Percentiles rank a stretch among this genome's conserved stretches.
phyloP scores from a whole-genome alignment of 208 protist genomes.

The Leishmania arabica region DNA sequence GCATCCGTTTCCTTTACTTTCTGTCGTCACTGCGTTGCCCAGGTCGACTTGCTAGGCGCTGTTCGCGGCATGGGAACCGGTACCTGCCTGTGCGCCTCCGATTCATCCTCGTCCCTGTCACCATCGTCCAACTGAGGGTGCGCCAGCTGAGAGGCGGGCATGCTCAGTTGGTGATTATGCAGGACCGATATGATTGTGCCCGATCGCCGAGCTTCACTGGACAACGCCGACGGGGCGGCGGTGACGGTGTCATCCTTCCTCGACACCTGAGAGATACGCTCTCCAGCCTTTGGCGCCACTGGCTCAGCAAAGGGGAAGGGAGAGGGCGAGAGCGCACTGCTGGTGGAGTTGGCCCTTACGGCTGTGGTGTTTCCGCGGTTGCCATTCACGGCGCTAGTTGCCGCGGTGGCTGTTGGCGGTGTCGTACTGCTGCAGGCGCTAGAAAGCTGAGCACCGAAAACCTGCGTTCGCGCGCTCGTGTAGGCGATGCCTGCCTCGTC shows the following conservation, averaged over 20 bases:
- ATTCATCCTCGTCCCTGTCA: slow-evolving; percentile 13
- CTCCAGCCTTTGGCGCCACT: too few relatives aligned
- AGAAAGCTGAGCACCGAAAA: background rate
- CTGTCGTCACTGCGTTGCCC: background rate
- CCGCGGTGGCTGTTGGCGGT: background rate
- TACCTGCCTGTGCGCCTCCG: slow-evolving; percentile 9
- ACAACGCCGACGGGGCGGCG: background rate
- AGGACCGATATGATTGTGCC: background rate
- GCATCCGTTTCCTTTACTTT: background rate
- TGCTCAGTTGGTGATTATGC: background rate
- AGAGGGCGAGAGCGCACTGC: background rate
- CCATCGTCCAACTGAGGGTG: background rate
- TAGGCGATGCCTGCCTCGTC: background rate
- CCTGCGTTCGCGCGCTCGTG: background rate
- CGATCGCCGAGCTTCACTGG: too few relatives aligned
- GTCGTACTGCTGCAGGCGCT: background rate
- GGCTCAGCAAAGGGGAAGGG: background rate
- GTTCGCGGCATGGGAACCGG: slow-evolving; percentile 17
- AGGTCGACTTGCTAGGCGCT: background rate
- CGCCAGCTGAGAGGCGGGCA: background rate
- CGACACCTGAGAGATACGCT: background rate
- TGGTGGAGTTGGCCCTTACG: background rate
- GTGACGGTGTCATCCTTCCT: background rate
- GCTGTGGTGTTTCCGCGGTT: background rate
- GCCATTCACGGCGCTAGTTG: background rate